A percentile compares a stretch with the other conserved stretches of the same genome.
Evolutionary conservation across 2,329 filamentous ascomycete genomes (phyloP).

Genomic region (Cephalotrichum gorgonifer): DNA sequence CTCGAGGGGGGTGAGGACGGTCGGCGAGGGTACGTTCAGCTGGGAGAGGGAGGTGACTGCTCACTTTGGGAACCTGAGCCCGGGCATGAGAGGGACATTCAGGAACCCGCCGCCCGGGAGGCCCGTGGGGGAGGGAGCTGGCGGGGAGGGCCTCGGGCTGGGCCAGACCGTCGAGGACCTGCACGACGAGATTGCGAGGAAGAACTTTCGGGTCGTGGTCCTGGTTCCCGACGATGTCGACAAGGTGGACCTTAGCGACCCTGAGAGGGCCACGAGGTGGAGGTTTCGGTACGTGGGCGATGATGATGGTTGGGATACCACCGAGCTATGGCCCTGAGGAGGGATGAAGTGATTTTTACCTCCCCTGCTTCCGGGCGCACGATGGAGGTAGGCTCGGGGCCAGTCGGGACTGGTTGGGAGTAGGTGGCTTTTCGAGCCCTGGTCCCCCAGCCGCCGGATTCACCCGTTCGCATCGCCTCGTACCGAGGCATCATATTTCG

Average conservation of each 20-base stretch:
- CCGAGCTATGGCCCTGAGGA: conserved; percentile 60
- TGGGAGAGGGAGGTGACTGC: conserved; percentile 73
- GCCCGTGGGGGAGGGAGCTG: conserved; percentile 31
- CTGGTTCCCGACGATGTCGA: conserved; percentile 73
- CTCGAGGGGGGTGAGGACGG: conserved; percentile 49
- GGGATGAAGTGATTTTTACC: background rate
- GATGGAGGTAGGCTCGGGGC: no score
- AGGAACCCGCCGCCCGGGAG: conserved; percentile 61
- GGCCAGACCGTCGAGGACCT: conserved; percentile 61
- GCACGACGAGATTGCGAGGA: conserved; percentile 58
- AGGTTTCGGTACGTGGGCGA: conserved; percentile 49
- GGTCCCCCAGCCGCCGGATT: no score
- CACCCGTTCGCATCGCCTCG: no score
- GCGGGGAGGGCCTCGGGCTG: conserved; percentile 26
- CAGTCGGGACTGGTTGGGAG: no score
- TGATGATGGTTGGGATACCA: conserved; percentile 50
- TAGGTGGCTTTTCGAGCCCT: no score
- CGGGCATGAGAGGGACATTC: conserved; percentile 68
- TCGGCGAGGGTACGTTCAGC: conserved; percentile 49
- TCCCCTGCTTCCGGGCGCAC: no score
- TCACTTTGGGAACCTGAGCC: conserved; percentile 83
- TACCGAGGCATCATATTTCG: no score
- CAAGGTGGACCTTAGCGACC: conserved; percentile 59
- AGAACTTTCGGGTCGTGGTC: conserved; percentile 74
- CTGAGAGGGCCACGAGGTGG: conserved; percentile 52